Conservation (phyloP, 441 rosid species). For the Dalechampia spathulata region DNA sequence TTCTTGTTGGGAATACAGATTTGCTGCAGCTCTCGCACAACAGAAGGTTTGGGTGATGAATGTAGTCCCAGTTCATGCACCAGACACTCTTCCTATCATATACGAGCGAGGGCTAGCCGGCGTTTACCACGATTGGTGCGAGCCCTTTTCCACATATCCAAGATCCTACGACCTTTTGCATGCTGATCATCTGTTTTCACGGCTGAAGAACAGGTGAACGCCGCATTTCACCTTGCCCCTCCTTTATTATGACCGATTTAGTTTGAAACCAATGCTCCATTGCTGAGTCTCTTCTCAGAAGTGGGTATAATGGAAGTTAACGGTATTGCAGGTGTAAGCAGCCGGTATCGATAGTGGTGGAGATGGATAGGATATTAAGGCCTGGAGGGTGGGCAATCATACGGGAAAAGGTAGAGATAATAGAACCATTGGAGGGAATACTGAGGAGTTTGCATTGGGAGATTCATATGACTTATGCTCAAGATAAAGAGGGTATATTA, state of each 20-base stretch:
- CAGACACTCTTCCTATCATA: slow-evolving; percentile 82
- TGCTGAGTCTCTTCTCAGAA: background rate
- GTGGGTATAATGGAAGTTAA: too few species aligned
- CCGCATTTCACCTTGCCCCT: background rate
- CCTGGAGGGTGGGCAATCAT: slow-evolving; percentile 86
- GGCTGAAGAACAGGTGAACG: slow-evolving; percentile 77
- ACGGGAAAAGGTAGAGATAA: slow-evolving; percentile 76
- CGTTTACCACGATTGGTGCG: slow-evolving; percentile 94
- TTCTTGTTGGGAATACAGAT: slow-evolving; percentile 36
- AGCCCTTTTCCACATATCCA: slow-evolving; percentile 79
- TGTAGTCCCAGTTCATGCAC: slow-evolving; percentile 80
- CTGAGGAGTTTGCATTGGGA: slow-evolving; percentile 85
- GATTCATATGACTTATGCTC: slow-evolving; percentile 74
- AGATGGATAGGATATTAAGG: slow-evolving; percentile 75
- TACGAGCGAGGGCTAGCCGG: slow-evolving; percentile 77
- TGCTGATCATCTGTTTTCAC: slow-evolving; percentile 92
- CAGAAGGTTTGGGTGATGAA: slow-evolving; percentile 90
- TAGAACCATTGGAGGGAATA: slow-evolving; percentile 63
- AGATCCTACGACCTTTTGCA: slow-evolving; percentile 91
- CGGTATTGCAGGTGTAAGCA: slow-evolving; percentile 69
- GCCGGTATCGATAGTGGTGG: slow-evolving; percentile 70
- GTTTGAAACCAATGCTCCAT: background rate
- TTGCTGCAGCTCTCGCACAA: slow-evolving; percentile 73
- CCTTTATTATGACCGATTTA: background rate
- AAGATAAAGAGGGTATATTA: slow-evolving; percentile 72